Evolutionary conservation across 768 basidiomycete genomes (phyloP).

Genomic region (Kwoniella dendrophila): DNA sequence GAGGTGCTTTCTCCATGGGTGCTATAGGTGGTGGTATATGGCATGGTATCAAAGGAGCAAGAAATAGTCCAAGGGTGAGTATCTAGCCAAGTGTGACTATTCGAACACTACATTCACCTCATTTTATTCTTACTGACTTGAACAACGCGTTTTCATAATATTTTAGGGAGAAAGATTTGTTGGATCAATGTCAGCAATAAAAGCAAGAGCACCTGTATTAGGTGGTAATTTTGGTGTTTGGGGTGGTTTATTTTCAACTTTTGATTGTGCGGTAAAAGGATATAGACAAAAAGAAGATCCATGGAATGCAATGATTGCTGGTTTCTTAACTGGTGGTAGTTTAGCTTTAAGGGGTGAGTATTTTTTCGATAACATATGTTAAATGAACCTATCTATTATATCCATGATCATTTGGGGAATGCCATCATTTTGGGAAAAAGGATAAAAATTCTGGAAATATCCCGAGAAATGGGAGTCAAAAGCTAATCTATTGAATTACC

Average conservation of each 20-base stretch:
- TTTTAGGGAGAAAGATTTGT: slow-evolving; percentile 86
- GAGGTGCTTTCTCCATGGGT: slow-evolving; percentile 97
- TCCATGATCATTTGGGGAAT: too few relatives aligned
- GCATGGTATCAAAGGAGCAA: slow-evolving; percentile 97
- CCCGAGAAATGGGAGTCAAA: too few relatives aligned
- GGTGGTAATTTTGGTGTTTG: slow-evolving; percentile 82
- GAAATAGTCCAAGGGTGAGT: slow-evolving; percentile 90
- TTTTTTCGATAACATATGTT: not conserved
- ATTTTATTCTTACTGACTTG: not conserved
- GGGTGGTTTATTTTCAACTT: slow-evolving; percentile 96
- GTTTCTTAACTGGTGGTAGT: slow-evolving; percentile 97
- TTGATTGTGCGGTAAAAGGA: slow-evolving; percentile 97
- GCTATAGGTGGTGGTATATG: slow-evolving; percentile 96
- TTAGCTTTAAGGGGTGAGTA: slow-evolving; percentile 87
- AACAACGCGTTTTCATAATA: not conserved
- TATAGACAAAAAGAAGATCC: slow-evolving; percentile 96
- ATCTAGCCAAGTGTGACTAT: too few relatives aligned
- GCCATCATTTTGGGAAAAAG: too few relatives aligned
- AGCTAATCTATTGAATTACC: too few relatives aligned
- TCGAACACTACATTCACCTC: not conserved
- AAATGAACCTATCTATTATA: not conserved
- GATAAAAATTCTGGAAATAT: too few relatives aligned
- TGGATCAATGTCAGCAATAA: slow-evolving; percentile 92
- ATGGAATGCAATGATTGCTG: slow-evolving; percentile 98
- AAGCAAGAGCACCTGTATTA: slow-evolving; percentile 95